Base-by-base conservation (phyloP, 2,329 filamentous ascomycete species). In the Fusarium graminum region DNA sequence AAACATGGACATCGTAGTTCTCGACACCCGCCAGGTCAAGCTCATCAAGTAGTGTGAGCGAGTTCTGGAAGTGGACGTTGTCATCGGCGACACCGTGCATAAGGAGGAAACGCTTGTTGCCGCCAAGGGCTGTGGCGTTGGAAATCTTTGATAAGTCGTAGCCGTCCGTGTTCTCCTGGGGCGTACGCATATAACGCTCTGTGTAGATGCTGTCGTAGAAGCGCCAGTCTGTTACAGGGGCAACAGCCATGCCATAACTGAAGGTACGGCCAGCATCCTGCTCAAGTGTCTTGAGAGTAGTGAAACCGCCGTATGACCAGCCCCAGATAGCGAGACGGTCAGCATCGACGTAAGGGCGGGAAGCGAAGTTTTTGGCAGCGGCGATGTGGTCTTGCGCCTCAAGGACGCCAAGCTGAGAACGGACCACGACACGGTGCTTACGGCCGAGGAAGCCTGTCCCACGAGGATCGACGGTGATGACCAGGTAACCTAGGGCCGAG, bases 31-130 rank as follows among this genome's bases (percentile, higher is more conserved):
- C 89, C 51, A 97, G 74, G 79, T 99, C 92, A 42, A 99, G 83
- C 71, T 90, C 90, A 77, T 99, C 96, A 44, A 99, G 83, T 63
- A 99, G 80, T 2, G 89, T 92, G 58, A 98, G 85, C 1, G 94
- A 93, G 78, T 97, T 98, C 78, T 99, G 96, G 78, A 97, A 89
- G 77, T 99, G 96, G 13, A 99, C 95, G 73, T 99, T 99, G 79
- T 99, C 95, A 74, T 99, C 95, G 9, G 92, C 91, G n/a, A 93
- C 87, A 69, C 95, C 95, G 75, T 99, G 95, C 92, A 98, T 97
- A 72, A 99, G 77, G 38, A 99, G 82, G 81, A 98, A 99, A 30
- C 94, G 89, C 63, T 94, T 91, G 75, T 91, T 97, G 67, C 88
- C 79, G 6, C 84, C 82, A 8, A 99, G 83, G 1, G 92, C 91